Evolutionary conservation across 116 monocot species (phyloP), one percentile per base, ranked within the genome.

Genomic region (Trichopus zeylanicus): DNA sequence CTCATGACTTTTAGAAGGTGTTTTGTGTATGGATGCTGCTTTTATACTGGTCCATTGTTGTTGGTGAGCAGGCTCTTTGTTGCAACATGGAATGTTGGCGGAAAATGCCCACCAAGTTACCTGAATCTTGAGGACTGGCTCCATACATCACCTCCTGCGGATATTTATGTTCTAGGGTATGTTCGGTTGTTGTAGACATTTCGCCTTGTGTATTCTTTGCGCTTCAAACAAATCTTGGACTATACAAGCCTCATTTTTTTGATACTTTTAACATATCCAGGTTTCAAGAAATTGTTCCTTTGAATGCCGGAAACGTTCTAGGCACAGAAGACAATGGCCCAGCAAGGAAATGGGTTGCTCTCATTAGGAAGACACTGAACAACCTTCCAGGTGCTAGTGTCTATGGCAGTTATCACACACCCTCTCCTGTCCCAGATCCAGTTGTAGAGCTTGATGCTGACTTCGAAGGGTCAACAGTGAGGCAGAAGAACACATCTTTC

Each of bases 11-110:
- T 49, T 49, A 49, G 4, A 21, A 7, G 19, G 19, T 24, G 19
- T 23, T 49, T 7, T 49, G 8, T 8, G 22, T 49, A 28, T 26
- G 47, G 9, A 10, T 29, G 35, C 33, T 29, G 10, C 1, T n/a
- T 31, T 52, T 31, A 3, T 31, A 1, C 7, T 66, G 0, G 26
- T 26, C 28, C 66, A 1, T 42, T 42, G 12, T 42, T 42, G 3
- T 42, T 55, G 55, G 18, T 28, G 29, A 54, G 34, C 39, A 82
- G 82, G 66, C 49, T 82, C 28, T 82, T 82, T 46, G 81, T 66
- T 49, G 66, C 74, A 27, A 82, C 87, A 12, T 87, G 87, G 87
- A 87, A 87, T 76, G 87, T 87, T 29, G 87, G 87, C 54, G 87
- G 87, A 6, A 87, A 82, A 70, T 82, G 82, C 19, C 87, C 87